A percentile compares a stretch with the other conserved stretches of the same genome.
Conservation (phyloP, 208 protist genomes). For the Trypanosoma boissoni region DNA sequence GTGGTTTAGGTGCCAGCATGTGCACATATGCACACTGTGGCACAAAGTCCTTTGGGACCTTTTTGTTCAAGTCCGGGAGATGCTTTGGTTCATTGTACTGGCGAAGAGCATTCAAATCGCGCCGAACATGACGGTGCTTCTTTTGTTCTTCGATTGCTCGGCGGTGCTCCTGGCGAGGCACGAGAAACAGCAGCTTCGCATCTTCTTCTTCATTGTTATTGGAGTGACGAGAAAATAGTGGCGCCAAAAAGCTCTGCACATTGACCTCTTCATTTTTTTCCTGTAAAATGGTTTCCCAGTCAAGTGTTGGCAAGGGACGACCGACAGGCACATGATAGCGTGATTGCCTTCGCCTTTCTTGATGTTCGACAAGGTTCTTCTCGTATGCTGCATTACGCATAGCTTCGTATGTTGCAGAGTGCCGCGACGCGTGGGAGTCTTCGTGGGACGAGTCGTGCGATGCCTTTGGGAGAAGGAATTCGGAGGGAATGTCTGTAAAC, state of each 20-base stretch:
- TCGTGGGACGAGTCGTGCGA: neutral
- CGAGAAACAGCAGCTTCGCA: slow-evolving; percentile 31
- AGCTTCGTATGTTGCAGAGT: slow-evolving; percentile 4
- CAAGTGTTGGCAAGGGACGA: slow-evolving; percentile 34
- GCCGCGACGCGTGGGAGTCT: neutral
- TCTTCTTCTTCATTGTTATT: slow-evolving; percentile 9
- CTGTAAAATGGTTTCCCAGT: slow-evolving; percentile 17
- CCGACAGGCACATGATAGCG: slow-evolving; percentile 29
- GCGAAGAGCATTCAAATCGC: slow-evolving; percentile 24
- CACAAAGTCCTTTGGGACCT: slow-evolving; percentile 32
- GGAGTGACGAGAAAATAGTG: slow-evolving; percentile 37
- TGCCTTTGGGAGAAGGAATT: slow-evolving; percentile 5
- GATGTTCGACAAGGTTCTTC: slow-evolving; percentile 7
- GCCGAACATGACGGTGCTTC: slow-evolving; percentile 16
- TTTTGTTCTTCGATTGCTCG: slow-evolving; percentile 27
- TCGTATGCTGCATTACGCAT: slow-evolving; percentile 23
- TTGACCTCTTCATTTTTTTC: slow-evolving; percentile 9
- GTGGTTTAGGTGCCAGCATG: slow-evolving; percentile 10
- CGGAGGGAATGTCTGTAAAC: slow-evolving; percentile 19
- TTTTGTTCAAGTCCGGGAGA: slow-evolving; percentile 36
- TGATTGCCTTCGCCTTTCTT: neutral
- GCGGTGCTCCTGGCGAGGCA: slow-evolving; percentile 23
- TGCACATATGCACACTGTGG: slow-evolving; percentile 23
- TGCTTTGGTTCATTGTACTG: slow-evolving; percentile 26
- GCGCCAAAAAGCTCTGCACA: slow-evolving; percentile 34